A percentile compares a stretch with the other conserved stretches of the same genome.
Evolutionary conservation across 805 yeast species (phyloP).

Genomic region (Cyberlindnera euphorbiae): DNA sequence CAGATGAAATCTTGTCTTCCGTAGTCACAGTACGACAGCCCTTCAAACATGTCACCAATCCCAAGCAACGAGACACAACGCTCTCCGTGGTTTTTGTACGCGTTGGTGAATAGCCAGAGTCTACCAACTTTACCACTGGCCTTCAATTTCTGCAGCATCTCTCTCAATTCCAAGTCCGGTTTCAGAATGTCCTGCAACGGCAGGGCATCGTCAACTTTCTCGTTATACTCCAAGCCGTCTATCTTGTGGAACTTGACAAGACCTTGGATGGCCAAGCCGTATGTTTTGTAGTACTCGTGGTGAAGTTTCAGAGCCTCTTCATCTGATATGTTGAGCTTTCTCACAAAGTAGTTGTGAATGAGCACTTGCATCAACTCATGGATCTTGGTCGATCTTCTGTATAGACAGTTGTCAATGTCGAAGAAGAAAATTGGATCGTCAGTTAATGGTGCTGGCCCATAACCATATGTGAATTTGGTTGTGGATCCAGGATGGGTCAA

Average conservation of each 20-base stretch:
- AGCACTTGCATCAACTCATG: constrained; percentile 85
- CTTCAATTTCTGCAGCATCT: constrained; percentile 42
- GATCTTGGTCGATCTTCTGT: constrained; percentile 66
- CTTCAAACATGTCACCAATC: constrained; percentile 90
- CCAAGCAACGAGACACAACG: constrained; percentile 79
- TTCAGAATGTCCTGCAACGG: constrained; percentile 75
- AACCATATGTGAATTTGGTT: constrained; percentile 26
- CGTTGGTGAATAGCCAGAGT: constrained; percentile 92
- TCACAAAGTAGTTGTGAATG: constrained; percentile 77
- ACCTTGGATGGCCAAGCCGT: constrained; percentile 93
- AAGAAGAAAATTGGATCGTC: constrained; percentile 58
- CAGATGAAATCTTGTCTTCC: constrained; percentile 59
- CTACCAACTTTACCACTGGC: constrained; percentile 51
- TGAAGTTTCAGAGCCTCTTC: constrained; percentile 74
- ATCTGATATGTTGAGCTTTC: constrained; percentile 53
- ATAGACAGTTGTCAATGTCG: constrained; percentile 92
- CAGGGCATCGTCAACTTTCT: constrained; percentile 85
- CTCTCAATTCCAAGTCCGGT: constrained; percentile 54
- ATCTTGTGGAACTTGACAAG: constrained; percentile 59
- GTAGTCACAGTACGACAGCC: constrained; percentile 90
- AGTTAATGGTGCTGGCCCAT: constrained; percentile 23
- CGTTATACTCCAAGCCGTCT: constrained; percentile 85
- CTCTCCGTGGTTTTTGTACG: constrained; percentile 84
- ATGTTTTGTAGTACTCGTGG: constrained; percentile 70
- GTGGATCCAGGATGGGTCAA: constrained; percentile 32